These are phyloP conservation scores for Trametes cubensis DNA, from an alignment of 768 basidiomycete genomes.

Conservation along the genomic window DNA sequence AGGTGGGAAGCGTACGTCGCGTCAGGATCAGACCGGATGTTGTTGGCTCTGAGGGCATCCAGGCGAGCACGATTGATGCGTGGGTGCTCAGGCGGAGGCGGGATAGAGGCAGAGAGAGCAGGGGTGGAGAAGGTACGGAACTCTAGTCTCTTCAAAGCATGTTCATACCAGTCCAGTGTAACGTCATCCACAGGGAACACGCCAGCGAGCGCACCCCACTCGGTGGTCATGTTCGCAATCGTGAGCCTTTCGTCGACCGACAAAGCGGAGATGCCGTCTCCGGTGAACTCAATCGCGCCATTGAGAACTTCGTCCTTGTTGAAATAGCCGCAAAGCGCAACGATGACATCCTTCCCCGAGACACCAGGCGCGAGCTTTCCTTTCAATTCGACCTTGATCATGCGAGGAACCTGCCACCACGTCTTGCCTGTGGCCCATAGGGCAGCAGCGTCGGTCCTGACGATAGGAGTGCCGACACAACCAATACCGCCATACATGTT, in stretches of 20 bases:
- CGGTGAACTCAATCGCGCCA: constrained; percentile 94
- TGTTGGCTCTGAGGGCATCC: constrained; percentile 56
- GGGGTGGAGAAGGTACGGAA: constrained; percentile 70
- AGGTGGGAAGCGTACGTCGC: constrained; percentile 88
- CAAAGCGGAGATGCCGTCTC: constrained; percentile 79
- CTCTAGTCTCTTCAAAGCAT: constrained; percentile 70
- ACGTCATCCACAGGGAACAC: constrained; percentile 91
- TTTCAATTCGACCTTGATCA: constrained; percentile 91
- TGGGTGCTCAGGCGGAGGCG: constrained; percentile 78
- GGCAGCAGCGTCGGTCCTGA: constrained; percentile 91
- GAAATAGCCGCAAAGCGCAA: constrained; percentile 94
- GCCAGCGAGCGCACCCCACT: constrained; percentile 97
- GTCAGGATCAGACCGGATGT: constrained; percentile 69
- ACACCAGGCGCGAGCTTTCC: constrained; percentile 86
- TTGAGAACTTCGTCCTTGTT: constrained; percentile 97
- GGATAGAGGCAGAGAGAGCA: constrained; percentile 51
- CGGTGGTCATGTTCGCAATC: constrained; percentile 99
- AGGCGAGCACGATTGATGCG: constrained; percentile 80
- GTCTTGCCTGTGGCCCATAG: constrained; percentile 98
- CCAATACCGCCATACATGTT: constrained; percentile 99
- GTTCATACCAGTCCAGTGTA: constrained; percentile 85
- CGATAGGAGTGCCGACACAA: constrained; percentile 96
- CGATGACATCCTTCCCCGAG: constrained; percentile 97
- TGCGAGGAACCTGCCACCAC: constrained; percentile 99
- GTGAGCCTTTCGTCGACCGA: constrained; percentile 91